Evolutionary conservation across 1,284 basidiomycete genomes (phyloP).

Genomic region (Stereum hirsutum): DNA sequence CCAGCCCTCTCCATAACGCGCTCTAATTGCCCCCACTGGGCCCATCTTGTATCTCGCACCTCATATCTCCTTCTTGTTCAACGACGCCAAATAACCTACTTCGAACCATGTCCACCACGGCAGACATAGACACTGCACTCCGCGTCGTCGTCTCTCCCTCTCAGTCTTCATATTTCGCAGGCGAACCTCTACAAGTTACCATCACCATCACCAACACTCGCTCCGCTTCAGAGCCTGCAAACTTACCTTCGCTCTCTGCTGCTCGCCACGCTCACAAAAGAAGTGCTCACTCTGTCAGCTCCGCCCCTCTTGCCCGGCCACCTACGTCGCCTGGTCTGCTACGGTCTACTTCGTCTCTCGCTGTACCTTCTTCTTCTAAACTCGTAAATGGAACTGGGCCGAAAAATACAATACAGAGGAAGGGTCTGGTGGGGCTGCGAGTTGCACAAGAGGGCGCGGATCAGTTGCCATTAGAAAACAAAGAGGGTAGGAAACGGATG

Average conservation of each 20-base stretch:
- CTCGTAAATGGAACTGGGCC: no score
- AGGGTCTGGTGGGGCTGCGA: constrained; percentile 18
- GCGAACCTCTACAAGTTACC: constrained; percentile 77
- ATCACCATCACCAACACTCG: constrained; percentile 85
- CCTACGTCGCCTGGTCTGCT: constrained; percentile 71
- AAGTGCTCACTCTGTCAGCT: constrained; percentile 66
- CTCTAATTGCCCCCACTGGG: no score
- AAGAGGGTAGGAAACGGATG: constrained; percentile 23
- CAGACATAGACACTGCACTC: constrained; percentile 36
- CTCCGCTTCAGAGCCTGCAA: no score
- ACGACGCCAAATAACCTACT: neutral
- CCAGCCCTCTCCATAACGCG: no score
- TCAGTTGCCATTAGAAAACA: constrained; percentile 29
- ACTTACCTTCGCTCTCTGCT: constrained; percentile 19
- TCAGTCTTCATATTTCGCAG: constrained; percentile 88
- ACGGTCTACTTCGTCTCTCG: constrained; percentile 30
- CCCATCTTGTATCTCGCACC: no score
- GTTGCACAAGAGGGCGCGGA: constrained; percentile 10
- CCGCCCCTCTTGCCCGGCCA: constrained; percentile 62
- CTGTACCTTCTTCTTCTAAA: no score
- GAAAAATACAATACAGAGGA: no score
- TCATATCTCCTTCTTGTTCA: no score
- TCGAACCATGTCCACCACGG: constrained; percentile 7
- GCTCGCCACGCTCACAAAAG: constrained; percentile 46
- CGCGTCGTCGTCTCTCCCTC: constrained; percentile 67